Evolutionary conservation across 140 eudicot species (phyloP).

Genomic region (Stevia rebaudiana): DNA sequence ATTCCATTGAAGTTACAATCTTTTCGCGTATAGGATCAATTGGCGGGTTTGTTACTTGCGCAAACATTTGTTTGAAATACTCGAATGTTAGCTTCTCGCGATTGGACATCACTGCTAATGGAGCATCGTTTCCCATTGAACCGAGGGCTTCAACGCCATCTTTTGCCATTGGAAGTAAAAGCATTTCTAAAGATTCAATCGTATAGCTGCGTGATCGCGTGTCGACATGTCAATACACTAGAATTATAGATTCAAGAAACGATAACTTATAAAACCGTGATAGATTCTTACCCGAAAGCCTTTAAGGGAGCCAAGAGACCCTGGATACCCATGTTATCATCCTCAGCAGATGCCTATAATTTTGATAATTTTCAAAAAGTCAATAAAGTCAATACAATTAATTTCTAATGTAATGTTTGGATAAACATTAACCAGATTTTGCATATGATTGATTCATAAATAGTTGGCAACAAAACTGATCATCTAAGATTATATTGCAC

Average conservation of each 20-base stretch:
- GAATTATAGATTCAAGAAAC: not conserved
- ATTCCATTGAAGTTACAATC: constrained; percentile 95
- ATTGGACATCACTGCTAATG: constrained; percentile 95
- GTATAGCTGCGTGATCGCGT: constrained; percentile 49
- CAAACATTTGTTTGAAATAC: constrained; percentile 98
- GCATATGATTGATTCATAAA: not conserved
- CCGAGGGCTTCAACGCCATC: constrained; percentile 96
- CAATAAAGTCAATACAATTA: not conserved
- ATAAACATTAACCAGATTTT: not conserved
- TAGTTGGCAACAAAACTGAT: not conserved
- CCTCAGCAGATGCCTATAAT: constrained; percentile 48
- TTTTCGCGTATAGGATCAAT: constrained; percentile 97
- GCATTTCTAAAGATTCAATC: constrained; percentile 84
- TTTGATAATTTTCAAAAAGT: not conserved
- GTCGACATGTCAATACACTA: not conserved
- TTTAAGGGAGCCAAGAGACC: constrained; percentile 88
- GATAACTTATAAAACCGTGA: not conserved
- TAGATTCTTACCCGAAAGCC: constrained; percentile 72
- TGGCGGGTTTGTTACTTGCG: constrained; percentile 98
- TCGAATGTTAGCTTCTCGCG: constrained; percentile 93
- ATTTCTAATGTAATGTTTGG: not conserved
- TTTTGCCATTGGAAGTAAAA: constrained; percentile 95
- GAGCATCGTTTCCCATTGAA: constrained; percentile 99
- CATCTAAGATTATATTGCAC: not conserved
- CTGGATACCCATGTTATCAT: constrained; percentile 62